Evolutionary conservation across 2,329 filamentous ascomycete species (phyloP).

Genomic region (Penicillium rolfsii): DNA sequence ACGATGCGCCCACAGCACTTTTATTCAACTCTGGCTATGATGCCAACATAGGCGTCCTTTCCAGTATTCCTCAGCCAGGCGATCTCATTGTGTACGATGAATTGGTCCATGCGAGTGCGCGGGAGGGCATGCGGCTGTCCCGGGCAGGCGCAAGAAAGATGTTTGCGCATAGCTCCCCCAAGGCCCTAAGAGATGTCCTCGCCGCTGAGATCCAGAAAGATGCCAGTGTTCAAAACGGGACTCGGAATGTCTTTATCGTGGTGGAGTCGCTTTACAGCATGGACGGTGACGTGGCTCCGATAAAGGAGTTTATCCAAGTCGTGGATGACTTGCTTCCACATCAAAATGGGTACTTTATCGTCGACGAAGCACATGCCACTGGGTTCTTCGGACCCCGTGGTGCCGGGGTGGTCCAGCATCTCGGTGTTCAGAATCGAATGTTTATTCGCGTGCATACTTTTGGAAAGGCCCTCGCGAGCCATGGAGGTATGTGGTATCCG

Average conservation of each 20-base stretch:
- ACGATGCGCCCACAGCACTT: slow-evolving; percentile 60
- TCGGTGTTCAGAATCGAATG: slow-evolving; percentile 56
- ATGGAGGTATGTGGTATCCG: slow-evolving; percentile 62
- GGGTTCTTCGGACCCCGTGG: slow-evolving; percentile 57
- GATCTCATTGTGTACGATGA: slow-evolving; percentile 74
- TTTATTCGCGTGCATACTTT: slow-evolving; percentile 57
- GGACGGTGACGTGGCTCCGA: slow-evolving; percentile 74
- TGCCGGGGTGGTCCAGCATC: slow-evolving; percentile 52
- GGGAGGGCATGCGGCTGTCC: slow-evolving; percentile 73
- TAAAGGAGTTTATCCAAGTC: slow-evolving; percentile 62
- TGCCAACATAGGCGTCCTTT: slow-evolving; percentile 67
- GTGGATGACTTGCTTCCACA: slow-evolving; percentile 60
- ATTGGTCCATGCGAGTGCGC: slow-evolving; percentile 75
- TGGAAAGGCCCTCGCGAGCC: slow-evolving; percentile 60
- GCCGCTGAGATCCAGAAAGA: slow-evolving; percentile 36
- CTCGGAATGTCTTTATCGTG: slow-evolving; percentile 65
- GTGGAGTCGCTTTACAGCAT: slow-evolving; percentile 78
- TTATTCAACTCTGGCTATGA: slow-evolving; percentile 69
- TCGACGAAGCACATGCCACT: slow-evolving; percentile 61
- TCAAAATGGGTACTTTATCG: slow-evolving; percentile 59
- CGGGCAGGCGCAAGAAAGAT: slow-evolving; percentile 53
- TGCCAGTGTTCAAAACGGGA: slow-evolving; percentile 40
- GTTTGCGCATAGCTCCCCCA: slow-evolving; percentile 54
- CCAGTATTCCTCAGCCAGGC: slow-evolving; percentile 61
- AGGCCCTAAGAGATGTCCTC: slow-evolving; percentile 45